A percentile compares a stretch with the other conserved stretches of the same genome.
phyloP scores from a whole-genome alignment of 108 stramenopile genomes.

The Skeletonema grethae region DNA sequence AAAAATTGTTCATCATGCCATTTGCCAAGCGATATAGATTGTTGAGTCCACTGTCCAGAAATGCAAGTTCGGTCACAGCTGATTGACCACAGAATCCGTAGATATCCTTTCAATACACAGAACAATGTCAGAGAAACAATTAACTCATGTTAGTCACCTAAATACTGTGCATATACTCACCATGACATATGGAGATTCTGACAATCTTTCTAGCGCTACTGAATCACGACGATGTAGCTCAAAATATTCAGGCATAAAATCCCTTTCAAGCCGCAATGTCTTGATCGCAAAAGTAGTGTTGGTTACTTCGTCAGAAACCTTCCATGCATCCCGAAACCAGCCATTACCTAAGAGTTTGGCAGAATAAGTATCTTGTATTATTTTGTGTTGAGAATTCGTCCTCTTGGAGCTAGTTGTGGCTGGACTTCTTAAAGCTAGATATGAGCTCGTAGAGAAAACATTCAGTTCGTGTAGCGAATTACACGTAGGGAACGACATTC shows the following conservation, averaged over 20 bases:
- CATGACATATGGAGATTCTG: slow-evolving; percentile 58
- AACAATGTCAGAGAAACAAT: neutral
- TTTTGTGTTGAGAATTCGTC: neutral
- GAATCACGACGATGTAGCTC: slow-evolving; percentile 74
- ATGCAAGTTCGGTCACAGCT: slow-evolving; percentile 67
- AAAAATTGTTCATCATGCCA: slow-evolving; percentile 29
- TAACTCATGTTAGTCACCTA: neutral
- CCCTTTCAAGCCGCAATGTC: slow-evolving; percentile 44
- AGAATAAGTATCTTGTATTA: neutral
- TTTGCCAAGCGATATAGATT: slow-evolving; percentile 46
- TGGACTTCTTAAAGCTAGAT: neutral
- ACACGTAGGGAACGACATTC: slow-evolving; percentile 56
- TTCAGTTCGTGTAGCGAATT: slow-evolving; percentile 62
- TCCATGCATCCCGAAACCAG: slow-evolving; percentile 1
- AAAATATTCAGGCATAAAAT: slow-evolving; percentile 62
- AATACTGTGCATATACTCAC: neutral
- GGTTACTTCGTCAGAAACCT: neutral
- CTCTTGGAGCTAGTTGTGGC: neutral
- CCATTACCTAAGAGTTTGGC: slow-evolving; percentile 1
- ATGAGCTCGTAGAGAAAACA: neutral
- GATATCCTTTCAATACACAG: slow-evolving; percentile 34
- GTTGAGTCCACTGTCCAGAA: slow-evolving; percentile 42
- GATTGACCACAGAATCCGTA: slow-evolving; percentile 76
- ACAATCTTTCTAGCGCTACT: slow-evolving; percentile 70
- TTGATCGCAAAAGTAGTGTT: neutral